Base-by-base conservation (phyloP, 2,329 filamentous ascomycete genomes). In the Fonsecaea erecta region DNA sequence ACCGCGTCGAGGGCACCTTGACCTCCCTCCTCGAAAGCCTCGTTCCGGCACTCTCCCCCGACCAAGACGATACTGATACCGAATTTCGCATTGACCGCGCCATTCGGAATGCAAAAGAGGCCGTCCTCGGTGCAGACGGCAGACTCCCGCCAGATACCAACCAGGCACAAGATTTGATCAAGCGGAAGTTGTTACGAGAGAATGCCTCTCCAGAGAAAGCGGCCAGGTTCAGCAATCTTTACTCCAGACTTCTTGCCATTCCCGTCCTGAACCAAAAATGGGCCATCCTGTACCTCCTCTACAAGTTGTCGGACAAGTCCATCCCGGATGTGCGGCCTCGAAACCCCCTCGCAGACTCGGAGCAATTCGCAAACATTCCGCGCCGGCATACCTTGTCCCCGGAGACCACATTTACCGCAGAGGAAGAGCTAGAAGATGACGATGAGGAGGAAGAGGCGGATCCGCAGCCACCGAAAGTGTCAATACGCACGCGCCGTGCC, bases 241-340 rank as follows among this genome's bases (percentile, higher is more conserved):
- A 97, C 78, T 92, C 92, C 35, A 86, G 92, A 63, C 85, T 99
- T 18, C 83, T 97, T 28, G 91, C 92, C n/a, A 88, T 97, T 70
- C 93, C 93, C 0, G 93, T 98, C 5, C 84, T 99, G 52, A 90
- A 91, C 73, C 91, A 97, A 77, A 99, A 99, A 84, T 98, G 93
- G 93, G 92, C 91, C 2, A 97, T 99, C 70, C 83, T 99, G 21
- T 96, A 96, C 76, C 87, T 99, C 48, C 85, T 99, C 48, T 90
- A 95, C 76, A 88, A 92, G 72, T 85, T 97, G 54, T 88, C 91
- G 67, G 90, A 93, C 74, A 87, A 85, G 55, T 73, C 75, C n/a
- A 70, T 68, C 2, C 83, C 84, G 35, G 82, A 82, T 51, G 75
- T 80, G 11, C 80, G 81, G n/a, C 71, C 82, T 43, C 64, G 70